phyloP scores from a whole-genome alignment of 805 yeast genomes.

The Kodamaea sagamina region DNA sequence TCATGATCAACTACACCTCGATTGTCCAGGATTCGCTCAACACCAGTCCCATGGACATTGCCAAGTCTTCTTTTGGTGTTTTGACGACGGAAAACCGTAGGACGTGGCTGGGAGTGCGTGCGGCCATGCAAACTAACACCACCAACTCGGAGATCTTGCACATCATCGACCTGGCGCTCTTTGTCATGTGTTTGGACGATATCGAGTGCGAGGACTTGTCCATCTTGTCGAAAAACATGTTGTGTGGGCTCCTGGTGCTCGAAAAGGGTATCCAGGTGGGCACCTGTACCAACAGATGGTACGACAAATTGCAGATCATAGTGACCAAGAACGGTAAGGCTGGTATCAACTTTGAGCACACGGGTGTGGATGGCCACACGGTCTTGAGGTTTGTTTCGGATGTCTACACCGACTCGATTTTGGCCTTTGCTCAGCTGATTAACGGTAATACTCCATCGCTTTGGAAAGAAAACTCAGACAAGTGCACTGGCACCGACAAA shows the following conservation, averaged over 20 bases:
- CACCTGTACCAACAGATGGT: constrained; percentile 94
- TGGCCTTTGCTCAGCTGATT: constrained; percentile 81
- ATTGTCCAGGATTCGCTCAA: constrained; percentile 71
- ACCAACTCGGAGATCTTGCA: constrained; percentile 69
- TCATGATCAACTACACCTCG: constrained; percentile 71
- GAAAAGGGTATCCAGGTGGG: constrained; percentile 90
- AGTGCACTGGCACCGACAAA: constrained; percentile 33
- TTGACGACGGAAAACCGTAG: constrained; percentile 88
- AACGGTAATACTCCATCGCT: constrained; percentile 73
- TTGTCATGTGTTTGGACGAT: constrained; percentile 82
- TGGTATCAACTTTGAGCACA: constrained; percentile 90
- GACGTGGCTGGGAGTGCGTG: constrained; percentile 80
- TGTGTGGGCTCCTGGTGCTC: constrained; percentile 79
- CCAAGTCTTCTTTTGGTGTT: constrained; percentile 82
- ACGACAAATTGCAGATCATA: constrained; percentile 86
- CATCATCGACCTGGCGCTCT: constrained; percentile 78
- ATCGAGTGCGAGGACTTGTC: constrained; percentile 61
- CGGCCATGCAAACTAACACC: constrained; percentile 41
- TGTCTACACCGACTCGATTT: constrained; percentile 86
- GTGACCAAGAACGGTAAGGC: constrained; percentile 88
- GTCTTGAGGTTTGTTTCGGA: constrained; percentile 86
- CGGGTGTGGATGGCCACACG: constrained; percentile 96
- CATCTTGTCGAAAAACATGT: constrained; percentile 77
- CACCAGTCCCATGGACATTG: constrained; percentile 57
- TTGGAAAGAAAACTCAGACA: constrained; percentile 46